A percentile compares a stretch with the other conserved stretches of the same genome.
Conservation (phyloP, 495 filamentous ascomycete species). For the Podospora didyma region DNA sequence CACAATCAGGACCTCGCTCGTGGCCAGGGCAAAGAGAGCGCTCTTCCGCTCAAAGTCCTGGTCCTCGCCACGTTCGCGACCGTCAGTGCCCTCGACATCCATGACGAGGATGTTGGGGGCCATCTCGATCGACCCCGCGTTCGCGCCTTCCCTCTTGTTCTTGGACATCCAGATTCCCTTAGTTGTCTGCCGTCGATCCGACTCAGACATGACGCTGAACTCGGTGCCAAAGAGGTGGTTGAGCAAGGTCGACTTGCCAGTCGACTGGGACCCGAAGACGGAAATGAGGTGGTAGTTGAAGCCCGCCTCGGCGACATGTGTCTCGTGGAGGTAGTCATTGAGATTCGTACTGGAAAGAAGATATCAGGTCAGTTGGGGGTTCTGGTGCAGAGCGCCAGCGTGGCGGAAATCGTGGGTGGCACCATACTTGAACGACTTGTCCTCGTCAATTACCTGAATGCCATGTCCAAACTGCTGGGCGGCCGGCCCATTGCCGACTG, state of each 20-base stretch:
- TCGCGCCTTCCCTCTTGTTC: slow-evolving; percentile 62
- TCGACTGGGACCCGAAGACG: slow-evolving; percentile 97
- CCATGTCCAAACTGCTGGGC: slow-evolving; percentile 81
- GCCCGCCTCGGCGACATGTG: slow-evolving; percentile 76
- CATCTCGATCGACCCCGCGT: slow-evolving; percentile 53
- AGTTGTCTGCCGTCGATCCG: slow-evolving; percentile 86
- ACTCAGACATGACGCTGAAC: slow-evolving; percentile 95
- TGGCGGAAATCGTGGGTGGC: not conserved
- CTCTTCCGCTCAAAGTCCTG: slow-evolving; percentile 99
- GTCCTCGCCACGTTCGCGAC: slow-evolving; percentile 92
- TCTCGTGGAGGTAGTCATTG: slow-evolving; percentile 71
- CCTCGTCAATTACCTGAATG: slow-evolving; percentile 92
- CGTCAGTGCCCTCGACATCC: slow-evolving; percentile 98
- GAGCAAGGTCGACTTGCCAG: slow-evolving; percentile 93
- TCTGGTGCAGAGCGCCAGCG: slow-evolving; percentile 4
- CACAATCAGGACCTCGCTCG: slow-evolving; percentile 95
- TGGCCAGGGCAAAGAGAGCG: slow-evolving; percentile 92
- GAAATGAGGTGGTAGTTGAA: slow-evolving; percentile 99
- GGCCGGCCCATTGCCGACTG: slow-evolving; percentile 62
- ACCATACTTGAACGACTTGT: slow-evolving; percentile 92
- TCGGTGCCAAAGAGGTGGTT: slow-evolving; percentile 94
- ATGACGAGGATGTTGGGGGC: slow-evolving; percentile 97
- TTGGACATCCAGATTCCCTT: slow-evolving; percentile 99
- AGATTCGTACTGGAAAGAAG: slow-evolving; percentile 60
- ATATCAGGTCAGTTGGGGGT: not conserved